Evolutionary conservation across 257 asterid genomes (phyloP).

Genomic region (Petrea volubilis): DNA sequence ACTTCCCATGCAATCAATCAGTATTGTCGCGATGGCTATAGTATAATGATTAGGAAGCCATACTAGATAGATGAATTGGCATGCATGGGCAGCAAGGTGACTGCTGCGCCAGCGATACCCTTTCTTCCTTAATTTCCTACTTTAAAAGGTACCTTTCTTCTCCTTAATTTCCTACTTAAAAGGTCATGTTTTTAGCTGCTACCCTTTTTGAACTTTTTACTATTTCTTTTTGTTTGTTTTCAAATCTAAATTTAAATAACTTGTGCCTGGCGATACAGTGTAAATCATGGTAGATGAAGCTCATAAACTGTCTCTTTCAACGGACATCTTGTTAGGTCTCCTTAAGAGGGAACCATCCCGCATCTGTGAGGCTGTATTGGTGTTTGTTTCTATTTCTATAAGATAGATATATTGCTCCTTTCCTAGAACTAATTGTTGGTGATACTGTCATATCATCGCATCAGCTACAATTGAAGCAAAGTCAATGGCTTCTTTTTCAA

Average conservation of each 20-base stretch:
- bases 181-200: neutral
- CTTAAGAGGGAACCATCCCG: constrained; percentile 71
- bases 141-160: too few species aligned
- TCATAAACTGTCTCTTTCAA: constrained; percentile 92
- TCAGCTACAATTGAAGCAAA: constrained; percentile 98
- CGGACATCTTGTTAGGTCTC: constrained; percentile 92
- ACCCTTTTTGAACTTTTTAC: neutral
- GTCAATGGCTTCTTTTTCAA: constrained; percentile 79
- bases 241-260: neutral
- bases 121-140: too few species aligned
- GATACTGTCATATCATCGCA: constrained; percentile 74
- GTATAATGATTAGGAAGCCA: neutral
- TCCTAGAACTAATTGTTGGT: constrained; percentile 15
- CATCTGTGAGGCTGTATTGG: neutral
- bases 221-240: too few species aligned
- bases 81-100: neutral
- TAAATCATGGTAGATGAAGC: constrained; percentile 99
- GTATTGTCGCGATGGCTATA: neutral
- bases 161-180: neutral
- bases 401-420: neutral
- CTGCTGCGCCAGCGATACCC: neutral
- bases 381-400: neutral
- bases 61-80: neutral
- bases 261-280: constrained; percentile 46
- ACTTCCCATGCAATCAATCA: neutral